Conservation (phyloP, 306 rosid genomes). For the Rubus parviflorus region DNA sequence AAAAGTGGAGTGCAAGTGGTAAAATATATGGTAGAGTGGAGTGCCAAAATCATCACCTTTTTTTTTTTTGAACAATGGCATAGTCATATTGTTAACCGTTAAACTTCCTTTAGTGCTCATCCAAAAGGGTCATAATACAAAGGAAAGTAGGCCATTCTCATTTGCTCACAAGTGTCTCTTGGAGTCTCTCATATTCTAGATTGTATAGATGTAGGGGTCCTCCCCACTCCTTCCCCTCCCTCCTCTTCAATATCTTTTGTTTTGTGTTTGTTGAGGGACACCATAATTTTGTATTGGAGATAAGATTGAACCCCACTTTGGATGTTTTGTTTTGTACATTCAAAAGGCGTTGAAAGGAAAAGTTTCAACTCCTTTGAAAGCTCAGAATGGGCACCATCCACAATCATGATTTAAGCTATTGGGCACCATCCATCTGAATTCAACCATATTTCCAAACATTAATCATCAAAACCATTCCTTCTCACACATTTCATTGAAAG, state of each 20-base stretch:
- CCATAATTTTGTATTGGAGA: slow-evolving; percentile 33
- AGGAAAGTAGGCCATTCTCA: neutral
- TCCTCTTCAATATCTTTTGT: neutral
- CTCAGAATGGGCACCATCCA: slow-evolving; percentile 15
- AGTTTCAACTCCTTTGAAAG: slow-evolving; percentile 1
- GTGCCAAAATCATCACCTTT: too few species aligned
- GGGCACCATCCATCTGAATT: slow-evolving; percentile 28
- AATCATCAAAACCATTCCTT: slow-evolving; percentile 24
- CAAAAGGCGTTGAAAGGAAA: slow-evolving; percentile 7
- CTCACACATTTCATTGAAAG: neutral
- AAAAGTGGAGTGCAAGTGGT: too few species aligned
- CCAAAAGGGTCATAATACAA: neutral
- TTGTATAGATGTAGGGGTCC: slow-evolving; percentile 23
- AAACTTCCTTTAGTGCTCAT: neutral
- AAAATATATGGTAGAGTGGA: too few species aligned
- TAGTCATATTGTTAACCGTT: neutral
- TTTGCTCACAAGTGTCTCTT: slow-evolving; percentile 7
- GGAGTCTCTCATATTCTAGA: neutral
- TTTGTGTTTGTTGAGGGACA: slow-evolving; percentile 34
- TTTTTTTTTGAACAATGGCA: too few species aligned
- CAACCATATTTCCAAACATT: slow-evolving; percentile 23
- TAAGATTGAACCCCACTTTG: slow-evolving; percentile 44
- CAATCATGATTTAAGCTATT: slow-evolving; percentile 30
- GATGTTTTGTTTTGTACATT: slow-evolving; percentile 26
- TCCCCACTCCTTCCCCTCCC: neutral